Evolutionary conservation across 768 basidiomycete genomes (phyloP).

Genomic region (Lentinula detonsa): DNA sequence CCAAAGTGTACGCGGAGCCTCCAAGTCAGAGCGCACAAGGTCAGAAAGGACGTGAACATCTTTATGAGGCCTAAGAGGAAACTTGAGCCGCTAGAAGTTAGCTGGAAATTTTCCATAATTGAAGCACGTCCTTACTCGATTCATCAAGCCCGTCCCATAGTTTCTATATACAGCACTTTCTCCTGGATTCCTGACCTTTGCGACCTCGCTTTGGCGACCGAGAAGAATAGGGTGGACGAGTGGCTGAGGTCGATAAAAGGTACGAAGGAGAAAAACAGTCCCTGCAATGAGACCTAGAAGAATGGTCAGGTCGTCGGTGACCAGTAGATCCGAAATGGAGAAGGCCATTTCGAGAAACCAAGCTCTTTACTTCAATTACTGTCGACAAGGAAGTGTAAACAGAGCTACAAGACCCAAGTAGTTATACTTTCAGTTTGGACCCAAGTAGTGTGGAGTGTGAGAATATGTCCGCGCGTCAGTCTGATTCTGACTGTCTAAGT

Average conservation of each 20-base stretch:
- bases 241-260: constrained; percentile 74
- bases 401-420: neutral
- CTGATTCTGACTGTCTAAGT: too few species aligned
- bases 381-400: neutral
- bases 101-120: constrained; percentile 9
- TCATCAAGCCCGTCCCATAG: constrained; percentile 82
- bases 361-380: neutral
- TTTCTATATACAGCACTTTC: constrained; percentile 90
- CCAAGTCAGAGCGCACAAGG: constrained; percentile 59
- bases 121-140: constrained; percentile 47
- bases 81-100: constrained; percentile 34
- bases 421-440: neutral
- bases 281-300: constrained; percentile 70
- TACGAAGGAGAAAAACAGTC: constrained; percentile 71
- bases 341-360: constrained; percentile 20
- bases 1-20: constrained; percentile 73
- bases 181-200: constrained; percentile 68
- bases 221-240: constrained; percentile 93
- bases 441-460: neutral
- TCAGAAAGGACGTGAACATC: constrained; percentile 64
- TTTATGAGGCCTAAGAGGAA: constrained; percentile 66
- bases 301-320: constrained; percentile 76
- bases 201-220: constrained; percentile 87
- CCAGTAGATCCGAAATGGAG: constrained; percentile 50
- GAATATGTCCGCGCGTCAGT: neutral